Base-by-base conservation (phyloP, 31 red algal genomes). In the Porphyra umbilicalis region DNA sequence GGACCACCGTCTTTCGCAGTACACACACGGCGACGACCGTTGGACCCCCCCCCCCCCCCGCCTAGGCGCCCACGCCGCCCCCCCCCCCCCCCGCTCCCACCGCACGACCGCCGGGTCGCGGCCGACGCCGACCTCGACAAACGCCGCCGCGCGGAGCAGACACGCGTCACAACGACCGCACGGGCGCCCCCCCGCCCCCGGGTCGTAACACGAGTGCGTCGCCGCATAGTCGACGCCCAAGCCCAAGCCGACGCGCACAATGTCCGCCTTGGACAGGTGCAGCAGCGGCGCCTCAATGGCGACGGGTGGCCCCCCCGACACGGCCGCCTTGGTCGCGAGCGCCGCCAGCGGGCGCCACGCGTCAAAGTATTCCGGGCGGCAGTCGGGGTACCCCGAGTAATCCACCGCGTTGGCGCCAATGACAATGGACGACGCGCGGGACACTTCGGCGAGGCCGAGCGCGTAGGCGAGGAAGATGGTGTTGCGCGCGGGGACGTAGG, bases 401-500 rank as follows among this genome's bases (percentile, higher is more conserved):
- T 98, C 96, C 67, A 98, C 92, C 16, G 88, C 96, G 71, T 95
- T 98, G 20, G 93, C 93, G 35, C 96, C 96, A 34, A 95, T 95
- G 85, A 90, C 96, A 25, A 98, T 92, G 46, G 88, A 80, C 9
- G 35, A 75, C 15, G 91, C 84, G 29, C 81, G 75, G 33, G 87
- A 34, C 13, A 86, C 83, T 68, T 98, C 96, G 10, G 96, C 96
- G 85, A 88, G 76, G 34, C 94, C 96, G n/a, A 98, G 78, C 36
- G 93, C 96, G 75, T 95, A 93, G 33, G 89, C 80, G 16, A 98
- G 82, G 42, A 98, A 98, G 31, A 98, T 79, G 14, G 82, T 94
- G 82, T 98, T 98, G 38, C 96, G 84, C 36, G 96, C 96, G 18
- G 96, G 96, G 35, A 98, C 96, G 82, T 98, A 98, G 5, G 96